Evolutionary conservation across 306 rosid genomes (phyloP).

Genomic region (Casuarina glauca): DNA sequence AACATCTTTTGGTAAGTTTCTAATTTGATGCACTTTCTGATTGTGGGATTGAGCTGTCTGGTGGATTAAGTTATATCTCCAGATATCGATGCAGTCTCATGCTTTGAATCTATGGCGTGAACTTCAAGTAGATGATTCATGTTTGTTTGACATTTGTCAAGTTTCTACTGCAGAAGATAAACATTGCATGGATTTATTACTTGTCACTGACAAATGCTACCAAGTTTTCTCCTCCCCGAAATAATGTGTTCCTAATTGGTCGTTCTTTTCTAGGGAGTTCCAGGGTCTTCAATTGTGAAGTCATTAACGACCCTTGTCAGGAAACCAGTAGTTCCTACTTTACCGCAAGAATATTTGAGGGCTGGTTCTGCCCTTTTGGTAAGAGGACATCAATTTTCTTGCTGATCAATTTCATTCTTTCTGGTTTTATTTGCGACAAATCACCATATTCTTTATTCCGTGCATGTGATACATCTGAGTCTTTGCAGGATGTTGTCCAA

Average conservation of each 20-base stretch:
- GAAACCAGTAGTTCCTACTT: constrained; percentile 53
- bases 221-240: not conserved
- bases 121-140: not conserved
- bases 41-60: not conserved
- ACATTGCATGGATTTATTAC: not conserved
- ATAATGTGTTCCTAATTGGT: constrained; percentile 26
- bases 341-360: constrained; percentile 69
- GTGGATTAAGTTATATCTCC: not conserved
- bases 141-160: not conserved
- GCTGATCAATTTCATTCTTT: constrained; percentile 26
- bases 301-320: constrained; percentile 48
- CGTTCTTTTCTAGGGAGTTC: constrained; percentile 58
- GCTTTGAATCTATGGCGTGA: not conserved
- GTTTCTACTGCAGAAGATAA: not conserved
- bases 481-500: constrained; percentile 74
- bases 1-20: not conserved
- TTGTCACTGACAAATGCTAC: not conserved
- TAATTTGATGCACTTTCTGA: not conserved
- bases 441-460: constrained; percentile 10
- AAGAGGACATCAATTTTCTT: constrained; percentile 26
- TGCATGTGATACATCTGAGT: constrained; percentile 20
- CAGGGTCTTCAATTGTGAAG: constrained; percentile 64
- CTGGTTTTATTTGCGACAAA: not conserved
- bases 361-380: constrained; percentile 91
- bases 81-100: not conserved